Conservation (phyloP, 768 basidiomycete species). For the Exidia glandulosa region DNA sequence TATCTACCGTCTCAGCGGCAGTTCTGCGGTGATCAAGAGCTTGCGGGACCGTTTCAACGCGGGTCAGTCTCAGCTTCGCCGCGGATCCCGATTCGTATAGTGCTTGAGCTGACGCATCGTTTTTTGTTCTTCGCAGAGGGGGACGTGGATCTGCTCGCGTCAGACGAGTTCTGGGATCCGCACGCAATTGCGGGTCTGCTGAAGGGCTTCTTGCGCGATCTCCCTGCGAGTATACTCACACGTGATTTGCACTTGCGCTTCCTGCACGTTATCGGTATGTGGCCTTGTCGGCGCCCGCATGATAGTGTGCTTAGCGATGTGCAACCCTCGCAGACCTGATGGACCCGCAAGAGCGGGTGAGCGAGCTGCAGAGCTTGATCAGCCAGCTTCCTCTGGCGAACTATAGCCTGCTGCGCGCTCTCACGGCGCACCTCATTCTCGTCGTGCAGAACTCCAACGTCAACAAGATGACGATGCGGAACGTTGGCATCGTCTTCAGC, state of each 20-base stretch:
- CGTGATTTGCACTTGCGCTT: slow-evolving; percentile 85
- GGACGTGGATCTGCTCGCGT: slow-evolving; percentile 81
- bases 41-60: slow-evolving; percentile 88
- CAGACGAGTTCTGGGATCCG: slow-evolving; percentile 93
- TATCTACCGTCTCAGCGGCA: slow-evolving; percentile 91
- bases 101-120: background rate
- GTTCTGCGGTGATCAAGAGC: slow-evolving; percentile 88
- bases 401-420: slow-evolving; percentile 85
- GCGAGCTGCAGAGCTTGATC: slow-evolving; percentile 77
- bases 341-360: slow-evolving; percentile 78
- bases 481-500: slow-evolving; percentile 97
- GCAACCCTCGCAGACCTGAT: slow-evolving; percentile 56
- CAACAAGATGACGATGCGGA: slow-evolving; percentile 99
- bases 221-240: slow-evolving; percentile 87
- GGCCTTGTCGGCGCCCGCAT: slow-evolving; percentile 4
- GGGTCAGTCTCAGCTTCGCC: slow-evolving; percentile 38
- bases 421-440: slow-evolving; percentile 89
- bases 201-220: slow-evolving; percentile 86
- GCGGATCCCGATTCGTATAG: slow-evolving; percentile 4
- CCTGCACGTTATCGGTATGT: slow-evolving; percentile 84
- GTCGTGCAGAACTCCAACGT: slow-evolving; percentile 82
- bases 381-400: slow-evolving; percentile 82
- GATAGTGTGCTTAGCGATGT: slow-evolving; percentile 5
- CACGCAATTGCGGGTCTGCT: slow-evolving; percentile 94
- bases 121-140: slow-evolving; percentile 50